Percentiles rank a stretch among this genome's conserved stretches.
These are phyloP conservation scores for Pythium graminicola DNA, from an alignment of 352 stramenopile species.

Conservation along the genomic window DNA sequence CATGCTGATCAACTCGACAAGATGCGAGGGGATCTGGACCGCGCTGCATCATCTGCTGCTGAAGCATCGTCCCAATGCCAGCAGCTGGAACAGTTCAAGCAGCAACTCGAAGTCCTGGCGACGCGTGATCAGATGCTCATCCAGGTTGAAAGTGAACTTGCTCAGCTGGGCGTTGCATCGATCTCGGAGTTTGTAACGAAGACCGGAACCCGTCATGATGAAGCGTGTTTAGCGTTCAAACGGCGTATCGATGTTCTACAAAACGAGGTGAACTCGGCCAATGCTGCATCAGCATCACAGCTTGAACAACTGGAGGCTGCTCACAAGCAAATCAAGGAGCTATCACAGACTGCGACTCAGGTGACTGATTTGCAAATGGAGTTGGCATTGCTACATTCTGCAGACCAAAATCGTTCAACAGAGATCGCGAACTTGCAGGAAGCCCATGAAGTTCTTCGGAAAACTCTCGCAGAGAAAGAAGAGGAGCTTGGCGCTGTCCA, in stretches of 20 bases:
- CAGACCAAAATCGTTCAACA: background rate
- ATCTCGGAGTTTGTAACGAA: conserved; percentile 1
- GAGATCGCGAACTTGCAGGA: background rate
- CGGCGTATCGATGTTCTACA: conserved; percentile 8
- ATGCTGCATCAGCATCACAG: background rate
- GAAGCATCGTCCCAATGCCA: background rate
- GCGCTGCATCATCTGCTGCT: background rate
- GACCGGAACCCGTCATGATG: conserved; percentile 2
- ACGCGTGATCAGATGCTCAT: background rate
- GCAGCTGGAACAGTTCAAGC: background rate
- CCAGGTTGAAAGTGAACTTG: conserved; percentile 4
- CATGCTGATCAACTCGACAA: conserved; percentile 5
- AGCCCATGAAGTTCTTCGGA: background rate
- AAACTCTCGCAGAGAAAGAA: background rate
- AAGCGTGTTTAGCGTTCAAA: background rate
- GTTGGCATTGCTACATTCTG: background rate
- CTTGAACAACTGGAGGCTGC: background rate
- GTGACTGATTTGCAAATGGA: conserved; percentile 3
- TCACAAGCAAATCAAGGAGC: background rate
- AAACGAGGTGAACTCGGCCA: background rate
- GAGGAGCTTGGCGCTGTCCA: background rate
- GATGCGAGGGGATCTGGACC: conserved; percentile 10
- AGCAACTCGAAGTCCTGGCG: conserved; percentile 1
- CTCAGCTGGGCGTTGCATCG: background rate
- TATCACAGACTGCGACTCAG: background rate